Evolutionary conservation across 306 rosid genomes (phyloP), one percentile per base, ranked within the genome.

Genomic region (Pterocarpus santalinus): DNA sequence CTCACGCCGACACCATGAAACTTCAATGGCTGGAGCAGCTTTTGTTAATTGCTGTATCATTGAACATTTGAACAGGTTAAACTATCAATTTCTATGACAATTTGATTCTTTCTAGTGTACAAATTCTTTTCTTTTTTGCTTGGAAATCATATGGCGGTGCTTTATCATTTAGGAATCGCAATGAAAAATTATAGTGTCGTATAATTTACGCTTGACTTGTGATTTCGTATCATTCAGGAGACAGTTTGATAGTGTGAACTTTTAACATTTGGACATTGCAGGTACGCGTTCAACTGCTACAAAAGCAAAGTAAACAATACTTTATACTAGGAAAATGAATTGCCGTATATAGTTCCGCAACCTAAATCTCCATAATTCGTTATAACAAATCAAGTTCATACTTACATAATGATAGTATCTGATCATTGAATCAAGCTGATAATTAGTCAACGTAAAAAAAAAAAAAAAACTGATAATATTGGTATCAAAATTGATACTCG

Each of bases 211-310:
- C 30, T 32, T 1, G 69, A 63, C 34, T 35, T 64, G 69, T 5
- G 69, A 36, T 64, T 34, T 11, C 44, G 69, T 36, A 58, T 58
- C 64, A 28, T 58, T 28, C 68, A 2, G 44, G 44, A 14, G 22
- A 61, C 5, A 32, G 15, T 15, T 13, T 35, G 15, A n/a, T 36
- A 36, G 49, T 15, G 38, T 16, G 70, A 66, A 38, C 39, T 11
- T 62, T 13, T 41, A 41, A 39, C 47, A 66, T 66, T 66, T 66
- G 34, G 72, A 41, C 72, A 39, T 39, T 17, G 32, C 32, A 38
- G 47, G 30, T 7, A 38, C 51, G n/a, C 33, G 32, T n/a, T 65
- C 71, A 65, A 65, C 32, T 38, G 10, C 32, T 38, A 16, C 8
- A 7, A 65, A 65, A 65, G 51, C 33, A 65, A 38, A 63, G 22